Conservation (phyloP, 148 eudicot species). For the Amaranthus cruentus region DNA sequence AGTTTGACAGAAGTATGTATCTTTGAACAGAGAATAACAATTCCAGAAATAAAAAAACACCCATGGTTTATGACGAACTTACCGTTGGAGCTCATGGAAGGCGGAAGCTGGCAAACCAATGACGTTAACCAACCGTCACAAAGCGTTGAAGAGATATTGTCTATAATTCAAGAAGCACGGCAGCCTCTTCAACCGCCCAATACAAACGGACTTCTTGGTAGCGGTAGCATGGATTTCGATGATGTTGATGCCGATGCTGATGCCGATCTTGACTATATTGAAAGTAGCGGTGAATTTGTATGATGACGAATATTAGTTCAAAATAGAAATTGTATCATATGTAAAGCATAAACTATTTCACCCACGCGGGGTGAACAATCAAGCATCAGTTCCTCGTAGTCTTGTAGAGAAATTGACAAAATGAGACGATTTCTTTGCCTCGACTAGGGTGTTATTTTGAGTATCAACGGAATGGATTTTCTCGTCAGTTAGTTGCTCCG, state of each 20-base stretch:
- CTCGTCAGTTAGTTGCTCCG: no score
- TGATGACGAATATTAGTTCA: conserved; percentile 30
- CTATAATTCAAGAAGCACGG: conserved; percentile 58
- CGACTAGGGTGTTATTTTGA: neutral
- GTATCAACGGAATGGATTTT: neutral
- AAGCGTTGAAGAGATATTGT: conserved; percentile 51
- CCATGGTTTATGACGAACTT: conserved; percentile 82
- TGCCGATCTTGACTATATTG: conserved; percentile 56
- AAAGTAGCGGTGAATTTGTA: conserved; percentile 61
- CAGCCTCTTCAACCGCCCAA: conserved; percentile 29
- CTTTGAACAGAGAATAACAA: conserved; percentile 64
- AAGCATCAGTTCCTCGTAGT: conserved; percentile 8
- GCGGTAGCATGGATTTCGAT: conserved; percentile 71
- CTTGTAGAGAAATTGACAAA: conserved; percentile 10
- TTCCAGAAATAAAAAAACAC: conserved; percentile 63
- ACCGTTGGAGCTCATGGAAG: conserved; percentile 62
- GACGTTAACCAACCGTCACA: conserved; percentile 54
- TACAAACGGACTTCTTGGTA: conserved; percentile 18
- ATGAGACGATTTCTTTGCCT: conserved; percentile 12
- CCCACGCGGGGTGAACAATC: neutral
- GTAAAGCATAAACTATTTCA: conserved; percentile 12
- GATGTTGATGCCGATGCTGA: conserved; percentile 60
- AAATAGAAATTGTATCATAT: conserved; percentile 15
- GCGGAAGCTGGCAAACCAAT: conserved; percentile 48
- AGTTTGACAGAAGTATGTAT: neutral